Base-by-base conservation (phyloP, 1,284 basidiomycete species). In the Xanthoconium separans region DNA sequence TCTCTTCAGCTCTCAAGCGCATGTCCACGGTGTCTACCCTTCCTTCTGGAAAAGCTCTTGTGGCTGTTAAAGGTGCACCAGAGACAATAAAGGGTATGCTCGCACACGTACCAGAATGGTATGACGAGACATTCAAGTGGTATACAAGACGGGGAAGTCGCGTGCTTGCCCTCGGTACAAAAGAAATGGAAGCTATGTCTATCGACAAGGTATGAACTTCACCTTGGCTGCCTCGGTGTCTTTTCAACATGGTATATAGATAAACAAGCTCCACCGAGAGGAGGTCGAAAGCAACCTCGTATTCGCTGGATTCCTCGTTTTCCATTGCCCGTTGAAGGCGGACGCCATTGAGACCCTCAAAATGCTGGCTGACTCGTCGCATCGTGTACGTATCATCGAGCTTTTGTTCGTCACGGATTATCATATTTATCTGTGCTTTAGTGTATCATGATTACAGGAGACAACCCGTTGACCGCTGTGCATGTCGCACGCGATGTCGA, bases 381-480 rank as follows among this genome's bases (percentile, higher is more conserved):
- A 98, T 74, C 82, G 95, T 42, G 93, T 95, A 75, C 53, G 90
- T 80, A 30, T 30, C 36, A 8, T 50, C 7, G 47, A 12, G 15
- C 29, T 12, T 41, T 24, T 12, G 16, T 40, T 16, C 13, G 54
- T 31, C 46, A 65, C 18, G 58, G n/a, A 27, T 18, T 16, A 30
- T 36, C 12, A 18, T 40, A 8, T 50, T 55, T 37, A 37, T 4
- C 39, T 54, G 4, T 47, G 91, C 16, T 47, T n/a, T 27, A 65
- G 92, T 97, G 95, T 69, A 81, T 98, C 58, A 98, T 98, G 95
- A 98, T 98, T 60, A 98, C 95, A 44, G 95, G 95, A 43, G 95
- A 98, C 72, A 98, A 98, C 71, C 95, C 95, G 15, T 75, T 98
- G 53, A 98, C 95, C 0, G 95, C 95, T 16, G 87, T 91, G 1